A percentile compares a stretch with the other conserved stretches of the same genome.
These are phyloP conservation scores for Ophiostoma triangulosporum DNA, from an alignment of 2,329 filamentous ascomycete species.

Conservation along the genomic window DNA sequence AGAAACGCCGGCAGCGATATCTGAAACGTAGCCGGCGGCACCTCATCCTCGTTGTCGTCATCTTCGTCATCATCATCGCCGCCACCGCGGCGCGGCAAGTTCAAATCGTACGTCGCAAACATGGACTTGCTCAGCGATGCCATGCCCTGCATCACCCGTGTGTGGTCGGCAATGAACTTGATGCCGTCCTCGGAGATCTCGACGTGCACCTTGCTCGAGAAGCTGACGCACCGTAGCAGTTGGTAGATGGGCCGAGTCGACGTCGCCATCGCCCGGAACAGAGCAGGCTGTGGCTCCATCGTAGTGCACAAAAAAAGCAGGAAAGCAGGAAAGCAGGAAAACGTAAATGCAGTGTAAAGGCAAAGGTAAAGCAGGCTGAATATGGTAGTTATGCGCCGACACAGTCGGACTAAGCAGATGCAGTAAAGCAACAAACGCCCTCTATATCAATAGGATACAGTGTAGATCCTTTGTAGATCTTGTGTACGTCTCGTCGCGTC, in stretches of 20 bases:
- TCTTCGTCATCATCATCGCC: conserved; percentile 25
- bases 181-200: conserved; percentile 78
- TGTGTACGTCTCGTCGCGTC: too few relatives aligned
- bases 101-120: conserved; percentile 74
- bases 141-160: conserved; percentile 79
- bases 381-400: not conserved
- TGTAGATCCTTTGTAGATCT: conserved; percentile 3
- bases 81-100: conserved; percentile 24
- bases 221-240: conserved; percentile 44
- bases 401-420: not conserved
- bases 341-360: not conserved
- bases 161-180: conserved; percentile 77
- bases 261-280: conserved; percentile 64
- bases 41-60: conserved; percentile 25
- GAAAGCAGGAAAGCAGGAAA: not conserved
- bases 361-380: not conserved
- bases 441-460: conserved; percentile 26
- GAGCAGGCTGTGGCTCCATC: conserved; percentile 19
- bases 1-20: conserved; percentile 77
- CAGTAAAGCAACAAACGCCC: conserved; percentile 1
- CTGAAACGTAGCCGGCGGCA: conserved; percentile 53
- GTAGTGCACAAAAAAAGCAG: not conserved
- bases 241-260: conserved; percentile 64
- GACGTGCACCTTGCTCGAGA: conserved; percentile 43
- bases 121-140: conserved; percentile 80